Evolutionary conservation across 768 basidiomycete genomes (phyloP).

Genomic region (Auriscalpium orientale): DNA sequence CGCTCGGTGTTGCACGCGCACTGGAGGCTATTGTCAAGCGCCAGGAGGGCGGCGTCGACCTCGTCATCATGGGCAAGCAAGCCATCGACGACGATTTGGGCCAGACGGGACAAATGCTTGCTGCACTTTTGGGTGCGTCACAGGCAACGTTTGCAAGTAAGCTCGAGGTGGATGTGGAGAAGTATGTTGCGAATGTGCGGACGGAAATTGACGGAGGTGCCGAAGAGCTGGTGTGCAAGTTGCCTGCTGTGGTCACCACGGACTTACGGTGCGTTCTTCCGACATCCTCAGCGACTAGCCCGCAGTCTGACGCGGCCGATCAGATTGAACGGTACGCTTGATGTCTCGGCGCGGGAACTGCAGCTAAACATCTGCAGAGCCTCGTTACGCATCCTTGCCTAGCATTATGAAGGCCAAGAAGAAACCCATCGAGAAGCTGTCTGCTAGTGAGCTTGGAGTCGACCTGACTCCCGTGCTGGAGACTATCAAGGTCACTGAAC

Average conservation of each 20-base stretch:
- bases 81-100: constrained; percentile 96
- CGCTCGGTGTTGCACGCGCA: constrained; percentile 84
- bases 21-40: constrained; percentile 68
- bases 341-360: background rate
- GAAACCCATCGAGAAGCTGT: constrained; percentile 85
- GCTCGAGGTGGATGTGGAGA: constrained; percentile 58
- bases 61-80: constrained; percentile 96
- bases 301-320: too few species aligned
- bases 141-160: constrained; percentile 96
- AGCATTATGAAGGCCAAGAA: constrained; percentile 99
- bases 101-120: constrained; percentile 96
- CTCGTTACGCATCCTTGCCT: constrained; percentile 93
- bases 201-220: constrained; percentile 94
- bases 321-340: constrained; percentile 63
- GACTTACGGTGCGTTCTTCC: constrained; percentile 67
- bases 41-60: constrained; percentile 55
- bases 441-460: constrained; percentile 70
- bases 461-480: constrained; percentile 81
- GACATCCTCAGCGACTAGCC: too few species aligned
- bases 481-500: constrained; percentile 83
- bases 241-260: constrained; percentile 87
- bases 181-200: constrained; percentile 62
- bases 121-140: constrained; percentile 84
- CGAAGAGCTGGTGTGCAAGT: constrained; percentile 68
- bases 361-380: constrained; percentile 44